These are phyloP conservation scores for Metschnikowia chrysomelidarum DNA, from an alignment of 805 yeast genomes.

Conservation along the genomic window DNA sequence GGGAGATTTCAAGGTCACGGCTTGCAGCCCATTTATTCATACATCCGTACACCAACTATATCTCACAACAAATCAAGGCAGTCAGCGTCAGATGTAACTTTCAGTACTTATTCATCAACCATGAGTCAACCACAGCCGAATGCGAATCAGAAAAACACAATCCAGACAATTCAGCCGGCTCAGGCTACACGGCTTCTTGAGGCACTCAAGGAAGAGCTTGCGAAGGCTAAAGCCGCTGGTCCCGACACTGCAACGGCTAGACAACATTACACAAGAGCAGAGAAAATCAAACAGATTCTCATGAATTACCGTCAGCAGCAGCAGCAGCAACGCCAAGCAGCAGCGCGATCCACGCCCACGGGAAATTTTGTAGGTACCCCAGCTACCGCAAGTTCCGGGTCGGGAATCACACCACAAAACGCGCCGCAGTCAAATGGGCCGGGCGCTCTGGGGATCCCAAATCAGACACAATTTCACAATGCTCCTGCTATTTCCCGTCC, in stretches of 20 bases:
- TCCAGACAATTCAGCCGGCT: conserved; percentile 39
- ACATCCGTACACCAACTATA: conserved; percentile 8
- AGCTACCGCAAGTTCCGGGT: too few species aligned
- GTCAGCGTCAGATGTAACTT: not conserved
- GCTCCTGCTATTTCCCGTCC: conserved; percentile 4
- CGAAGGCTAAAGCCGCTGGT: conserved; percentile 62
- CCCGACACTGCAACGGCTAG: conserved; percentile 47
- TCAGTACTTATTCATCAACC: not conserved
- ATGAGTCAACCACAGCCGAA: conserved; percentile 19
- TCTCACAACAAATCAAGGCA: not conserved
- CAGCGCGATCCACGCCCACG: conserved; percentile 10
- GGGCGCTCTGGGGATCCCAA: conserved; percentile 5
- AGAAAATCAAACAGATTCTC: conserved; percentile 59
- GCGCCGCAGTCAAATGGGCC: conserved; percentile 4
- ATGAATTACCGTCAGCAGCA: conserved; percentile 53
- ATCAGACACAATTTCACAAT: conserved; percentile 8
- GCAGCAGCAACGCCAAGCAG: conserved; percentile 32
- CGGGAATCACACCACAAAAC: conserved; percentile 1
- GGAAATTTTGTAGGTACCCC: conserved; percentile 4
- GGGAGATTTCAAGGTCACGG: not conserved
- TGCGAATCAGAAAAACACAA: conserved; percentile 14
- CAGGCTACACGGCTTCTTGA: conserved; percentile 59
- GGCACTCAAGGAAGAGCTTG: conserved; percentile 55
- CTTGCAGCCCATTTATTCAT: too few species aligned
- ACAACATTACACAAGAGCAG: conserved; percentile 61